Conservation (phyloP, 306 rosid species). For the Gastrolobium villosum region DNA sequence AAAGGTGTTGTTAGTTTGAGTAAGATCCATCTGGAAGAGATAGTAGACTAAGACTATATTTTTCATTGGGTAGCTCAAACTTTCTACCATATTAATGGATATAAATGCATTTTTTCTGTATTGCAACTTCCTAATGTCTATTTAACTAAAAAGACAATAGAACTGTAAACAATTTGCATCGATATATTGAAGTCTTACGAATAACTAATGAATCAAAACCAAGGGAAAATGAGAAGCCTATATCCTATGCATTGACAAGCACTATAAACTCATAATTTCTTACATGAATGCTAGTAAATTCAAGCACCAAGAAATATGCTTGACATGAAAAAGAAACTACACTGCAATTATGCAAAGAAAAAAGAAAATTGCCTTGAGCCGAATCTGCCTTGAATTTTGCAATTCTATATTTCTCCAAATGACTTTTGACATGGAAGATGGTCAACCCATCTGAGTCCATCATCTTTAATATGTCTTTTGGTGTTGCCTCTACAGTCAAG, state of each 20-base stretch:
- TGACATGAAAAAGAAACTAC: constrained; percentile 33
- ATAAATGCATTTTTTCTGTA: constrained; percentile 17
- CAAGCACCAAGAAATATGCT: constrained; percentile 14
- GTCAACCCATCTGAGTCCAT: constrained; percentile 88
- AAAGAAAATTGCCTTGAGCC: constrained; percentile 61
- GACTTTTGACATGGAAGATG: constrained; percentile 94
- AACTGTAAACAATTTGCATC: not conserved
- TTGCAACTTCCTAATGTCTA: constrained; percentile 14
- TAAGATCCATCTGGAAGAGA: not conserved
- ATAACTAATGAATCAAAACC: constrained; percentile 15
- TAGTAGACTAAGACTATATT: not conserved
- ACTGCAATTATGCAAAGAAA: not conserved
- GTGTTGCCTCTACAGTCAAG: constrained; percentile 80
- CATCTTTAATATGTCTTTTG: constrained; percentile 79
- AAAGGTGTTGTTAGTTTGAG: not conserved
- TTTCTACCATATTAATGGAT: constrained; percentile 25
- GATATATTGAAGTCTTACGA: not conserved
- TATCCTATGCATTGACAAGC: constrained; percentile 18
- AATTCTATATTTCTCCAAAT: constrained; percentile 92
- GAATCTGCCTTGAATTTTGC: constrained; percentile 84
- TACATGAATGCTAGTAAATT: constrained; percentile 9
- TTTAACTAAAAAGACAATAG: not conserved
- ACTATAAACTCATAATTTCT: constrained; percentile 26
- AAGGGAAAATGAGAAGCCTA: not conserved
- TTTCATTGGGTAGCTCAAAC: not conserved